Evolutionary conservation across 805 yeast species (phyloP), one percentile per base, ranked within the genome.

Genomic region (Saccharomycopsis fermentans): DNA sequence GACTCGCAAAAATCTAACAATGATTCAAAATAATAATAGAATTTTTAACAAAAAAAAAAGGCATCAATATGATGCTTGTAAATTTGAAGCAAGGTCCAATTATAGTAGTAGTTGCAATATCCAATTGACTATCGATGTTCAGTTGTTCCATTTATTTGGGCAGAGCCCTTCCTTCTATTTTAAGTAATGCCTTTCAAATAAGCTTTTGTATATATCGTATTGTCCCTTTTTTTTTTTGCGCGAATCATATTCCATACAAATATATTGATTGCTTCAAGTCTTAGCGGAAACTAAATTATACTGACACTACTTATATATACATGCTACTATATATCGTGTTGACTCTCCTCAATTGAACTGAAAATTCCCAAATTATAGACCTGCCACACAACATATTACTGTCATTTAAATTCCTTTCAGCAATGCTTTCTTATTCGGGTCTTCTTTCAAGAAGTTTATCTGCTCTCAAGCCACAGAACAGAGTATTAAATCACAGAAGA

Each of bases 401-500:
- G 26, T 43, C 9, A 11, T 21, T 21, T 43, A 19, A 17, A 32
- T 32, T 32, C 14, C 9, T 32, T 32, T 9, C 8, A 21, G 24
- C 24, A 43, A 43, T 43, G 50, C 29, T 43, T 43, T 43, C 50
- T 24, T 43, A 21, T 21, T 43, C 50, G 4, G 12, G 50, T 21
- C 26, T 43, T 8, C 12, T n/a, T 21, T 19, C 17, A 26, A 43
- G 29, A 43, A 11, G 50, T 16, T 43, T 43, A 21, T 43, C 29
- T 12, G 26, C 26, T 43, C n/a, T 43, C 16, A 43, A 43, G 9
- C 17, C 50, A 8, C 50, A 21, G 24, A 43, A 19, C n/a, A 21
- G 14, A 14, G 11, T 19, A 21, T 43, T 43, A 43, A 43, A 52
- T n/a, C 50, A 54, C 39, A 36, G 16, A 17, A 58, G 60, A 58